Conservation (phyloP, 768 basidiomycete species). For the Pisolithus sp. region DNA sequence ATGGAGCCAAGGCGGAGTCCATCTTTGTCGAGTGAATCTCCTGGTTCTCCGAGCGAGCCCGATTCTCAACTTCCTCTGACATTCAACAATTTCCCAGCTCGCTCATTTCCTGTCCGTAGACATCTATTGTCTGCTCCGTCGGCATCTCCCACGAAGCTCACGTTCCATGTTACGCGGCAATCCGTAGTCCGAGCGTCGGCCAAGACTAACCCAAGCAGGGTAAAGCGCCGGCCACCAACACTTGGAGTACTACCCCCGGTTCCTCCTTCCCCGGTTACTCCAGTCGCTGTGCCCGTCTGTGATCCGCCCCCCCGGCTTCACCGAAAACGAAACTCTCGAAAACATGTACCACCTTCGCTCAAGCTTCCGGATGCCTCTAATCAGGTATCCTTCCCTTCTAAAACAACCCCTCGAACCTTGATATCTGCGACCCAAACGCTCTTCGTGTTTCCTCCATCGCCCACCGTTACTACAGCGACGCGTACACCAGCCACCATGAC, state of each 20-base stretch:
- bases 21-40: constrained; percentile 29
- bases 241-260: constrained; percentile 62
- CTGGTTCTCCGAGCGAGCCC: constrained; percentile 28
- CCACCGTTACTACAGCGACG: constrained; percentile 38
- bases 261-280: constrained; percentile 62
- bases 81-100: constrained; percentile 16
- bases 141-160: constrained; percentile 52
- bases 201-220: constrained; percentile 40
- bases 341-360: constrained; percentile 51
- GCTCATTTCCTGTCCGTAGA: constrained; percentile 5
- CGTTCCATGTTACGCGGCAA: constrained; percentile 37
- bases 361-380: constrained; percentile 34
- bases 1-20: constrained; percentile 31
- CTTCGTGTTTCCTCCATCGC: constrained; percentile 83
- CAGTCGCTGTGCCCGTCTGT: constrained; percentile 36
- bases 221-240: constrained; percentile 55
- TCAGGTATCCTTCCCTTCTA: constrained; percentile 21
- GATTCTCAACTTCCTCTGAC: constrained; percentile 15
- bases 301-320: constrained; percentile 28
- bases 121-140: constrained; percentile 36
- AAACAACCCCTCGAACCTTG: constrained; percentile 18
- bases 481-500: constrained; percentile 78
- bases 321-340: constrained; percentile 48
- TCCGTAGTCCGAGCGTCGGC: constrained; percentile 52
- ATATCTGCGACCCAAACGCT: constrained; percentile 57